Evolutionary conservation across 2,329 filamentous ascomycete species (phyloP), one percentile per base, ranked within the genome.

Genomic region (Plenodomus lindquistii): DNA sequence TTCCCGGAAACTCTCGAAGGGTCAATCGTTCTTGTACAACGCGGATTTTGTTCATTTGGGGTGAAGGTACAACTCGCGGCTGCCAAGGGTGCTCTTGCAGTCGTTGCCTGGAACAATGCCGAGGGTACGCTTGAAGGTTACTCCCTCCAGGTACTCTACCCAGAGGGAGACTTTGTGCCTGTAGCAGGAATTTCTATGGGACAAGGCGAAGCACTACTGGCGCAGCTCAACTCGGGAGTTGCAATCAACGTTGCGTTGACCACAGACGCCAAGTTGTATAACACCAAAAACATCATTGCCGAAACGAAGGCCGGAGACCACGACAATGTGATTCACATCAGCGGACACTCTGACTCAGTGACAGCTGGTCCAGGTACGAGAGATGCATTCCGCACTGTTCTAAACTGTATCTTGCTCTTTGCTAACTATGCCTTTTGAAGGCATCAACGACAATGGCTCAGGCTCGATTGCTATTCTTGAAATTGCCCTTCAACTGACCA

Each of bases 361-460:
- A 75, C 77, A 21, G 79, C 76, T 2, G 84, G 84, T 0, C 84
- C 84, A 1, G 88, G 88, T n/a, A n/a, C n/a, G n/a, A n/a, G n/a
- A n/a, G n/a, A n/a, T n/a, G n/a, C n/a, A n/a, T n/a, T n/a, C n/a
- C n/a, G n/a, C n/a, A n/a, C n/a, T n/a, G n/a, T n/a, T n/a, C n/a
- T n/a, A n/a, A n/a, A n/a, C n/a, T n/a, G n/a, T n/a, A n/a, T n/a
- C n/a, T n/a, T n/a, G n/a, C n/a, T n/a, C n/a, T n/a, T n/a, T n/a
- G n/a, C n/a, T n/a, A n/a, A n/a, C n/a, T n/a, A n/a, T n/a, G n/a
- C n/a, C n/a, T n/a, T n/a, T n/a, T n/a, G n/a, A n/a, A n/a, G n/a
- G n/a, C 17, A 90, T 91, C 77, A 91, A 91, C 69, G 88, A 91
- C 59, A 86, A 91, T 62, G 88, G 88, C 39, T 86, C 85, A 2